Evolutionary conservation across 306 rosid genomes (phyloP).

Genomic region (Inga oerstediana): DNA sequence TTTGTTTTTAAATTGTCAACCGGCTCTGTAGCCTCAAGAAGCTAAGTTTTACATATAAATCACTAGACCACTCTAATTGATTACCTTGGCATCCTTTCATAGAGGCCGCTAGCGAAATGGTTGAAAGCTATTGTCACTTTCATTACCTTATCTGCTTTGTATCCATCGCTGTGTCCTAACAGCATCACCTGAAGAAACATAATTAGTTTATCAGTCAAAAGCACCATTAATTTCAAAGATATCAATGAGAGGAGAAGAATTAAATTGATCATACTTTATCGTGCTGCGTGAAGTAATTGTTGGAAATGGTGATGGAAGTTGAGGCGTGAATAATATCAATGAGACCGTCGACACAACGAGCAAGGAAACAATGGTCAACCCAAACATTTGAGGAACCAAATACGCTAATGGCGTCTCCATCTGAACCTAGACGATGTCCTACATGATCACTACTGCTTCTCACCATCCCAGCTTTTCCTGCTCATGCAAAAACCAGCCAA

Average conservation of each 20-base stretch:
- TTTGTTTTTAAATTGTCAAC: neutral
- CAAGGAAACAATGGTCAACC: slow-evolving; percentile 62
- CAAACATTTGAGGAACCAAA: slow-evolving; percentile 41
- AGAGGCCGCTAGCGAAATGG: slow-evolving; percentile 50
- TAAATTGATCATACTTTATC: slow-evolving; percentile 44
- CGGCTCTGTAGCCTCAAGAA: neutral
- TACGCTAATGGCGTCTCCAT: neutral
- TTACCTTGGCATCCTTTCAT: slow-evolving; percentile 84
- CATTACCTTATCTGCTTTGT: slow-evolving; percentile 59
- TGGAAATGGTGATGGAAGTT: slow-evolving; percentile 58
- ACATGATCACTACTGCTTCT: slow-evolving; percentile 3
- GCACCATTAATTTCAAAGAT: neutral
- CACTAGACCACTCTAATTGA: neutral
- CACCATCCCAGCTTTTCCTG: neutral
- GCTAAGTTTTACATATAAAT: neutral
- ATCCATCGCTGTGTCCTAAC: slow-evolving; percentile 73
- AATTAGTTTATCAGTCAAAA: neutral
- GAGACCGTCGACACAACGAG: slow-evolving; percentile 53
- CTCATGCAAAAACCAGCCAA: neutral
- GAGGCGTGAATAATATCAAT: slow-evolving; percentile 58
- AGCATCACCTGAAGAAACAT: slow-evolving; percentile 71
- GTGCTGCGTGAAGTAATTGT: slow-evolving; percentile 64
- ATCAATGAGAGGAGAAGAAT: neutral
- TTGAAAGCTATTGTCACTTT: slow-evolving; percentile 47
- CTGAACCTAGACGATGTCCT: neutral